A percentile compares a stretch with the other conserved stretches of the same genome.
phyloP scores from a whole-genome alignment of 2,329 filamentous ascomycete genomes.

The Trichoderma brevicompactum region DNA sequence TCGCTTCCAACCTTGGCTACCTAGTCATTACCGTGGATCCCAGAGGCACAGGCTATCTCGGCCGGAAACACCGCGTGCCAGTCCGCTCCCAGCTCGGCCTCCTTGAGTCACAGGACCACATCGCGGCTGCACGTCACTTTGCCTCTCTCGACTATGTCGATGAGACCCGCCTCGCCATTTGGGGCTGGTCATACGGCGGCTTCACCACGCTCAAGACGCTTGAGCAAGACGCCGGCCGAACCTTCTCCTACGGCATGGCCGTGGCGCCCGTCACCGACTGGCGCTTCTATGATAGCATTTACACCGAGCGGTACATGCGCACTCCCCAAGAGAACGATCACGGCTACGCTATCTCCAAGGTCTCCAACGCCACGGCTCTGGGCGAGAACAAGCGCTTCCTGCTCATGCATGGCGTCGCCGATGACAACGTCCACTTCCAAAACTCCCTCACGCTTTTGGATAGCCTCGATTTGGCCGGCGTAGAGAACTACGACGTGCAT shows the following conservation, averaged over 20 bases:
- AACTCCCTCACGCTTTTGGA: constrained; percentile 89
- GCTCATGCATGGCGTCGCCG: constrained; percentile 93
- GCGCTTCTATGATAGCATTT: constrained; percentile 92
- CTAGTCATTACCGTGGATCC: constrained; percentile 94
- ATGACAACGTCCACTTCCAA: constrained; percentile 98
- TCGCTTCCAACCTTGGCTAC: constrained; percentile 85
- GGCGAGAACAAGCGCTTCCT: constrained; percentile 82
- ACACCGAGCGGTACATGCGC: constrained; percentile 97
- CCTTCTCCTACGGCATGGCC: constrained; percentile 96
- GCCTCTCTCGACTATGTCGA: constrained; percentile 83
- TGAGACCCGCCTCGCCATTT: constrained; percentile 80
- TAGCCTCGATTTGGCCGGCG: constrained; percentile 75
- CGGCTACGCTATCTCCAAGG: constrained; percentile 77
- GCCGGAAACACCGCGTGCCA: constrained; percentile 79
- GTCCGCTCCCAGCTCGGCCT: constrained; percentile 83
- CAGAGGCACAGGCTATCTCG: constrained; percentile 88
- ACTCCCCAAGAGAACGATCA: constrained; percentile 79
- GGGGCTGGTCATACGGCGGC: constrained; percentile 98
- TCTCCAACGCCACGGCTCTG: constrained; percentile 76
- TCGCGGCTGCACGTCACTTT: constrained; percentile 85
- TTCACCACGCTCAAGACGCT: constrained; percentile 95
- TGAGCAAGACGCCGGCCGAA: constrained; percentile 84
- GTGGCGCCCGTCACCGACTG: constrained; percentile 99
- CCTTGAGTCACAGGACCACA: constrained; percentile 88
- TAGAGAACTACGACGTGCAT: constrained; percentile 96